phyloP scores from a whole-genome alignment of 768 basidiomycete species.

The Trametes villosa region DNA sequence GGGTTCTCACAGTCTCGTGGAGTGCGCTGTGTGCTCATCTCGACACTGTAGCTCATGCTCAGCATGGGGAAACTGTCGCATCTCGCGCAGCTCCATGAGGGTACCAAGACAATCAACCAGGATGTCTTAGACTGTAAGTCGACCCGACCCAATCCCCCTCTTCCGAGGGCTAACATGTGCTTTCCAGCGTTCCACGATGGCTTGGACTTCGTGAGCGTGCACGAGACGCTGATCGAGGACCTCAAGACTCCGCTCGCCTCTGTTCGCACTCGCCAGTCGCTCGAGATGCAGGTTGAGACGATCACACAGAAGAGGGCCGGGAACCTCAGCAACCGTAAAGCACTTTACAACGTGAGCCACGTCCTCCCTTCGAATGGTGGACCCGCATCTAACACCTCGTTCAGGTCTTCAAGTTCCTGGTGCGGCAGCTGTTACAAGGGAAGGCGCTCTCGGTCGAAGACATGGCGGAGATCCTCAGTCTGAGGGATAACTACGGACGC shows the following conservation, averaged over 20 bases:
- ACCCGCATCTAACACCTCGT: not conserved
- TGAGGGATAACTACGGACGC: conserved; percentile 75
- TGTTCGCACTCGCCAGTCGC: conserved; percentile 60
- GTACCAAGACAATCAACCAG: conserved; percentile 49
- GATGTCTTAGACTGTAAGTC: conserved; percentile 57
- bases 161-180: conserved; percentile 3
- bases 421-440: conserved; percentile 73
- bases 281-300: conserved; percentile 70
- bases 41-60: conserved; percentile 76
- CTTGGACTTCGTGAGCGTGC: conserved; percentile 86
- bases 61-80: conserved; percentile 89
- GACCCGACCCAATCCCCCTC: not conserved
- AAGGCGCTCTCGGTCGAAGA: conserved; percentile 78
- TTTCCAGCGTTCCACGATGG: conserved; percentile 80
- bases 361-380: too few species aligned
- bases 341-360: conserved; percentile 54
- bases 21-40: conserved; percentile 1
- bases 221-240: conserved; percentile 66
- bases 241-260: conserved; percentile 55
- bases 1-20: conserved; percentile 28
- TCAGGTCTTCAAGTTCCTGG: conserved; percentile 72
- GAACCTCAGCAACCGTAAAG: conserved; percentile 47
- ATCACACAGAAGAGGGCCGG: conserved; percentile 61
- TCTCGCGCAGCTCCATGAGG: conserved; percentile 64
- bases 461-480: conserved; percentile 77